Percentiles rank a stretch among this genome's conserved stretches.
These are phyloP conservation scores for Cladosporium sp. DNA, from an alignment of 2,329 filamentous ascomycete genomes.

Conservation along the genomic window DNA sequence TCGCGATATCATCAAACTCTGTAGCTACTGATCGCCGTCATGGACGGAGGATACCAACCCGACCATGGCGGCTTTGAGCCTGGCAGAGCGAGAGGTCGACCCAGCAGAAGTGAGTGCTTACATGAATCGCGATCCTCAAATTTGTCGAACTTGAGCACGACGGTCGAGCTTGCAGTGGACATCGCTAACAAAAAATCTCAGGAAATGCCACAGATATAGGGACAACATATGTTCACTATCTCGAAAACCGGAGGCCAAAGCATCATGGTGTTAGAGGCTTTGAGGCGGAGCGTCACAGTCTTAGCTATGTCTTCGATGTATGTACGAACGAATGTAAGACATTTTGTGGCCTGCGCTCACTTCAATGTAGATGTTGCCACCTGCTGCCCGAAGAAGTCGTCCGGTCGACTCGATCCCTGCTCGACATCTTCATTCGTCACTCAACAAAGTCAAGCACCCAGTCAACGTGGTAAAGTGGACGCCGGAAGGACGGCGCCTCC, in stretches of 20 bases:
- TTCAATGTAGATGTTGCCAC: constrained; percentile 70
- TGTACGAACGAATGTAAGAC: constrained; percentile 31
- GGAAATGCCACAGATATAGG: constrained; percentile 34
- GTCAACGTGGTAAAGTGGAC: constrained; percentile 98
- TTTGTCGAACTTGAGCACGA: background rate
- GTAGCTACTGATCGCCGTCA: constrained; percentile 16
- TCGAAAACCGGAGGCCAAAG: constrained; percentile 72
- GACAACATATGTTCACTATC: constrained; percentile 63
- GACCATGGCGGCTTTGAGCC: constrained; percentile 26
- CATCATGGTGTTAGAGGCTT: constrained; percentile 68
- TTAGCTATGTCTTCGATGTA: constrained; percentile 87
- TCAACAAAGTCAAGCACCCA: constrained; percentile 97
- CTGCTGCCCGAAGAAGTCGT: constrained; percentile 66
- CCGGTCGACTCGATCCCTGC: constrained; percentile 85
- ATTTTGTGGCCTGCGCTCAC: constrained; percentile 11
- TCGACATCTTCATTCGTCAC: constrained; percentile 94
- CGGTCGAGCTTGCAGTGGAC: too few relatives aligned
- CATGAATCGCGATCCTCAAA: background rate
- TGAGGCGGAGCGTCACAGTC: constrained; percentile 77
- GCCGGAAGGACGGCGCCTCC: constrained; percentile 82
- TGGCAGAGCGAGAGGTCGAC: constrained; percentile 19
- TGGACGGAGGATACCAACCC: constrained; percentile 23
- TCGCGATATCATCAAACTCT: too few relatives aligned
- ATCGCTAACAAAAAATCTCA: background rate
- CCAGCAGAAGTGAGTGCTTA: constrained; percentile 16